Evolutionary conservation across 495 filamentous ascomycete species (phyloP), one percentile per base, ranked within the genome.

Genomic region (Chaetomium cochliodes): DNA sequence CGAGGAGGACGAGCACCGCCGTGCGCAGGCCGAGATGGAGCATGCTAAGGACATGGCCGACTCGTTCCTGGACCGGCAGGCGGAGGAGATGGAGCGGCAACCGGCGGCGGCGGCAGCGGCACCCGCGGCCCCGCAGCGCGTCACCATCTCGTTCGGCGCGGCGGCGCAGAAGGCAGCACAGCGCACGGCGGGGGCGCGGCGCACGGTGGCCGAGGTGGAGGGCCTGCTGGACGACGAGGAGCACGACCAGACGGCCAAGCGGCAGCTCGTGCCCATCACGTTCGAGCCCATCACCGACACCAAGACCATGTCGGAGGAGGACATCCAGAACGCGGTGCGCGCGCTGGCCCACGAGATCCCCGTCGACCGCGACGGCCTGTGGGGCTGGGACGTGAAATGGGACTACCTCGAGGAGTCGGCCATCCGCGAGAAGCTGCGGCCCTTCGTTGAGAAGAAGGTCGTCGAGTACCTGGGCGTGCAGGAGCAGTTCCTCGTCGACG

Each of bases 401-500:
- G 90, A 96, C 37, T 93, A 89, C 80, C 86, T 99, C 66, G 92
- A 96, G 74, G 89, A 93, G 51, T 85, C 82, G 16, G 84, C 96
- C 23, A 85, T 98, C 65, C 84, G 83, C 68, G 90, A 96, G 67
- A 92, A 97, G 76, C 84, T 99, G 71, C 87, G 88, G 73, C 92
- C 93, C 16, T 98, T 97, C 76, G 92, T 97, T 58, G 93, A 96
- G 81, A 96, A 96, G 85, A 98, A 97, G 83, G 90, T 98, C 61
- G 87, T 98, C 63, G 96, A 98, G 74, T 96, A 92, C 72, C 81
- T 99, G 47, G 94, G 94, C 60, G 91, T 99, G 60, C 92, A 97
- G 77, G 94, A 99, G 78, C 91, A 97, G 78, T 88, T 96, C 79
- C 79, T 98, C 58, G 91, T 99, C 37, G 92, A 97, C 71, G 87